Conservation (phyloP, 225 moss, liverwort and hornwort species). For the Pseudisothecium myosuroides region DNA sequence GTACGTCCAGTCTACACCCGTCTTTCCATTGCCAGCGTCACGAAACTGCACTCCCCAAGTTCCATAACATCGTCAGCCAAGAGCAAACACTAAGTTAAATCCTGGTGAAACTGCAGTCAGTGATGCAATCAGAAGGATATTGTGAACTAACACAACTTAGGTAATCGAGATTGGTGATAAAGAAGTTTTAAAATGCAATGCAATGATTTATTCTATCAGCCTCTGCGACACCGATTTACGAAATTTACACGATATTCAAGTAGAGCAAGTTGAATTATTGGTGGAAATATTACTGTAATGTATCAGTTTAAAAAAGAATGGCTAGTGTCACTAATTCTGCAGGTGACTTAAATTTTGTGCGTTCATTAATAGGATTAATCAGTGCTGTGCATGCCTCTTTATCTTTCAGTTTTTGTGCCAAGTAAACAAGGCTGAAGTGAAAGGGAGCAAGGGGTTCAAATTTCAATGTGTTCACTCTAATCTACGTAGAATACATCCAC, state of each 20-base stretch:
- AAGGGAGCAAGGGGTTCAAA: not conserved
- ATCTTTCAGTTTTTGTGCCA: not conserved
- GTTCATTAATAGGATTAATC: not conserved
- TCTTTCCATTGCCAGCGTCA: conserved; percentile 24
- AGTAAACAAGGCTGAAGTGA: not conserved
- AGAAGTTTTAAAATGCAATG: not conserved
- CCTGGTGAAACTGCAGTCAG: not conserved
- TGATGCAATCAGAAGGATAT: not conserved
- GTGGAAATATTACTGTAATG: not conserved
- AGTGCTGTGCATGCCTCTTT: too few relatives aligned
- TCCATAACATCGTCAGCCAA: not conserved
- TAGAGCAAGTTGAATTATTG: not conserved
- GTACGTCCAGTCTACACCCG: conserved; percentile 46
- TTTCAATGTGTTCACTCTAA: not conserved
- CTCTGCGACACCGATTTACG: not conserved
- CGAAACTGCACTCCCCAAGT: conserved; percentile 7
- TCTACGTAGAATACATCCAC: not conserved
- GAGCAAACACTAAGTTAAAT: not conserved
- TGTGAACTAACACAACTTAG: not conserved
- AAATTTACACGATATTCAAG: not conserved
- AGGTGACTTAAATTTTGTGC: not conserved
- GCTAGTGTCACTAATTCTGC: not conserved
- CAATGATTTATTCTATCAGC: not conserved
- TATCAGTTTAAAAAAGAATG: not conserved
- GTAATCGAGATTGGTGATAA: not conserved